phyloP scores from a whole-genome alignment of 108 stramenopile species.

The Thalassiosira profunda region DNA sequence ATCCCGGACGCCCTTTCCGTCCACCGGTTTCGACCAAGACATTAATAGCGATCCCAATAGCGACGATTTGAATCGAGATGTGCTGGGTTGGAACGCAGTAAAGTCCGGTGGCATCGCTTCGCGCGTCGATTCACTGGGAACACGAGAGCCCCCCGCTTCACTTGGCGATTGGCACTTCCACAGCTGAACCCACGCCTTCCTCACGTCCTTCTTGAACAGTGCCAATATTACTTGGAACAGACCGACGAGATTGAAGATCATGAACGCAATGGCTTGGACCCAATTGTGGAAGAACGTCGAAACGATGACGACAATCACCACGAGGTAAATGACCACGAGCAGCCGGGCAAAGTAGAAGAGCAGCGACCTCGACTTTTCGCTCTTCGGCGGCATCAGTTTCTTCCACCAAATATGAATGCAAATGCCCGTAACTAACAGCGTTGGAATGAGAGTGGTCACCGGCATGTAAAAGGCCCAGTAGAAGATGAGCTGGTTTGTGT shows the following conservation, averaged over 20 bases:
- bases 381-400: slow-evolving; percentile 19
- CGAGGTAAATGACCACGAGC: slow-evolving; percentile 25
- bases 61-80: no score
- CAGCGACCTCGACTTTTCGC: slow-evolving; percentile 25
- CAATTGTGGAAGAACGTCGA: slow-evolving; percentile 30
- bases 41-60: no score
- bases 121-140: no score
- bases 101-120: no score
- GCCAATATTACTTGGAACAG: slow-evolving; percentile 31
- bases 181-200: slow-evolving; percentile 18
- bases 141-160: no score
- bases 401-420: slow-evolving; percentile 33
- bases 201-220: slow-evolving; percentile 31
- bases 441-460: slow-evolving; percentile 28
- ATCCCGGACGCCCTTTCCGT: no score
- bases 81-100: no score
- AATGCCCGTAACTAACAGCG: slow-evolving; percentile 2
- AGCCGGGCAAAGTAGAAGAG: slow-evolving; percentile 36
- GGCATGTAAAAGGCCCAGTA: slow-evolving; percentile 44
- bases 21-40: no score
- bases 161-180: slow-evolving; percentile 18
- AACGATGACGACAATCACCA: slow-evolving; percentile 21
- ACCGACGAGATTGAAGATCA: slow-evolving; percentile 26
- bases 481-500: slow-evolving; percentile 20
- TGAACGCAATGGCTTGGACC: slow-evolving; percentile 42